Conservation (phyloP, 2,329 filamentous ascomycete genomes). For the Aspergillus sp. region DNA sequence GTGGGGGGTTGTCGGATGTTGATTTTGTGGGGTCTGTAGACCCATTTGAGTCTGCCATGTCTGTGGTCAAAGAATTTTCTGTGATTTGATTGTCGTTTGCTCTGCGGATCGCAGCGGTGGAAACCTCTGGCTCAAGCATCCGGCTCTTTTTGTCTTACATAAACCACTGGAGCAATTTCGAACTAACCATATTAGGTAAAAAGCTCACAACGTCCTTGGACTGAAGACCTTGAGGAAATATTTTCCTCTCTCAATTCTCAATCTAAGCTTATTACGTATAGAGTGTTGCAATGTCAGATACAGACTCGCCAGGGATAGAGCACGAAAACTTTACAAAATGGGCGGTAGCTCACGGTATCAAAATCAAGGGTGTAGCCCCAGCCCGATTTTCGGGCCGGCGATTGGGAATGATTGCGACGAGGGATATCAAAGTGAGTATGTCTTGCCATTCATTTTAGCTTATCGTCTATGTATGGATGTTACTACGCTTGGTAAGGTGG, state of each 20-base stretch:
- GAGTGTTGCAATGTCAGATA: neutral
- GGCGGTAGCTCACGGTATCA: constrained; percentile 66
- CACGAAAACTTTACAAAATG: constrained; percentile 65
- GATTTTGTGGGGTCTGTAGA: neutral
- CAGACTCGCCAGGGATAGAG: constrained; percentile 23
- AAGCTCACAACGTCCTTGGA: constrained; percentile 3
- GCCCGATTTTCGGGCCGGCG: constrained; percentile 72
- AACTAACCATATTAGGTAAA: constrained; percentile 2
- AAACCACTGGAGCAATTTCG: neutral
- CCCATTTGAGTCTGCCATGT: neutral
- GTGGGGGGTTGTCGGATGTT: neutral
- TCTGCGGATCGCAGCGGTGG: neutral
- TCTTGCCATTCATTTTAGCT: neutral
- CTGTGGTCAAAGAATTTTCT: neutral
- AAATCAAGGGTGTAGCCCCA: constrained; percentile 68
- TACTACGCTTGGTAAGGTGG: neutral
- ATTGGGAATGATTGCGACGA: constrained; percentile 74
- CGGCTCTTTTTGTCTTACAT: neutral
- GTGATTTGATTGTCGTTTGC: neutral
- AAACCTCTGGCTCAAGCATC: neutral
- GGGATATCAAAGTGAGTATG: constrained; percentile 62
- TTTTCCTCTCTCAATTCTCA: neutral
- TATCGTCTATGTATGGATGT: constrained; percentile 29
- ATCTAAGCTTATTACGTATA: neutral
- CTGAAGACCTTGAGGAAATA: neutral